phyloP scores from a whole-genome alignment of 352 stramenopile species.

The Pythium aristosporum region DNA sequence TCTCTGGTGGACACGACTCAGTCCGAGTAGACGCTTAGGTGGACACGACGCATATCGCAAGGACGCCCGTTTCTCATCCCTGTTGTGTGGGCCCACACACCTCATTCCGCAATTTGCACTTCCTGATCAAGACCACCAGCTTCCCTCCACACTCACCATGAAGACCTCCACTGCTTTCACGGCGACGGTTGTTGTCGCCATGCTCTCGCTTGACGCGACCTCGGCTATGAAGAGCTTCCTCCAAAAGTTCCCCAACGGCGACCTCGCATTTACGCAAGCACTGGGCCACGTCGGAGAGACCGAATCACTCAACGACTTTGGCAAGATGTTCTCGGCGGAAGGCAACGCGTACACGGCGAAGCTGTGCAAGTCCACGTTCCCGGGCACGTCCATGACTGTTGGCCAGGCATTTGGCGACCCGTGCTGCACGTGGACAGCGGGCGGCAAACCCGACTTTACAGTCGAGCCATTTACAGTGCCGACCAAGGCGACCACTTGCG shows the following conservation, averaged over 20 bases:
- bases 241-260: slow-evolving; percentile 41
- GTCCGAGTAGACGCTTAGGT: background rate
- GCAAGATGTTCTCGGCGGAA: slow-evolving; percentile 28
- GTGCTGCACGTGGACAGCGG: slow-evolving; percentile 40
- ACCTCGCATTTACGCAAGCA: background rate
- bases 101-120: slow-evolving; percentile 7
- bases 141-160: slow-evolving; percentile 10
- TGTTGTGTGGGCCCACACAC: background rate
- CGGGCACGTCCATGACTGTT: slow-evolving; percentile 38
- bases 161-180: slow-evolving; percentile 79
- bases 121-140: background rate
- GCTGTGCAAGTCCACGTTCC: slow-evolving; percentile 39
- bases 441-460: slow-evolving; percentile 4
- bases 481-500: slow-evolving; percentile 5
- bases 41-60: too few species aligned
- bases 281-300: slow-evolving; percentile 32
- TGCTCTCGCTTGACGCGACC: slow-evolving; percentile 69
- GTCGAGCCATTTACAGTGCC: background rate
- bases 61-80: too few species aligned
- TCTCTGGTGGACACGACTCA: background rate
- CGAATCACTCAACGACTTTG: slow-evolving; percentile 33
- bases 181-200: slow-evolving; percentile 33
- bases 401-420: slow-evolving; percentile 57
- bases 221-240: slow-evolving; percentile 34
- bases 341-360: slow-evolving; percentile 29